Percentiles rank a stretch among this genome's conserved stretches.
phyloP scores from a whole-genome alignment of 306 rosid species.

The Ormosia semicastrata region DNA sequence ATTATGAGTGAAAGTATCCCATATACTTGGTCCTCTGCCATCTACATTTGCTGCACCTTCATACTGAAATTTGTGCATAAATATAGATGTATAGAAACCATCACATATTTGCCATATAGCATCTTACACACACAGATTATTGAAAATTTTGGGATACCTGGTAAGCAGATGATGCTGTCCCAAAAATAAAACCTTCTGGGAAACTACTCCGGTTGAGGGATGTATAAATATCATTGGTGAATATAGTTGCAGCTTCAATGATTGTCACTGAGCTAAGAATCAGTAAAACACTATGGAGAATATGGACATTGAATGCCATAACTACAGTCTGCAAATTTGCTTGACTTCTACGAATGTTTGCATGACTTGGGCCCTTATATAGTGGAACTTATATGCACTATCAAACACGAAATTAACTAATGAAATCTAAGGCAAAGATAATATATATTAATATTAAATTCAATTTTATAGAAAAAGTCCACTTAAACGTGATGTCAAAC shows the following conservation, averaged over 20 bases:
- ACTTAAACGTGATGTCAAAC: neutral
- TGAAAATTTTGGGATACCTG: constrained; percentile 16
- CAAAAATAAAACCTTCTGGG: constrained; percentile 35
- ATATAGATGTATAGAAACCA: neutral
- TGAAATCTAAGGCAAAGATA: neutral
- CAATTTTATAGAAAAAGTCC: neutral
- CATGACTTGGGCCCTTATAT: neutral
- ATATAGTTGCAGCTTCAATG: neutral
- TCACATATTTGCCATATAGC: neutral
- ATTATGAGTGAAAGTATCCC: constrained; percentile 57
- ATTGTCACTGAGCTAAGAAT: neutral
- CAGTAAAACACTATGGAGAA: neutral
- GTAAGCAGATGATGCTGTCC: constrained; percentile 32
- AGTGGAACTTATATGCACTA: neutral
- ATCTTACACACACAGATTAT: neutral
- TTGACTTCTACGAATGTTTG: neutral
- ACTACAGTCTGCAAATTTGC: neutral
- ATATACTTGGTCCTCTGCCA: constrained; percentile 63
- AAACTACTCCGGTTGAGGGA: constrained; percentile 21
- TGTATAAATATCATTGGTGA: neutral
- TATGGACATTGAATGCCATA: constrained; percentile 16
- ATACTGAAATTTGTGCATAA: constrained; percentile 26
- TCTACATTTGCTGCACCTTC: constrained; percentile 61
- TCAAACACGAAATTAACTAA: neutral
- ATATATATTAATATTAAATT: neutral